A percentile compares a stretch with the other conserved stretches of the same genome.
phyloP scores from a whole-genome alignment of 2,329 filamentous ascomycete genomes.

The Alternaria panax region DNA sequence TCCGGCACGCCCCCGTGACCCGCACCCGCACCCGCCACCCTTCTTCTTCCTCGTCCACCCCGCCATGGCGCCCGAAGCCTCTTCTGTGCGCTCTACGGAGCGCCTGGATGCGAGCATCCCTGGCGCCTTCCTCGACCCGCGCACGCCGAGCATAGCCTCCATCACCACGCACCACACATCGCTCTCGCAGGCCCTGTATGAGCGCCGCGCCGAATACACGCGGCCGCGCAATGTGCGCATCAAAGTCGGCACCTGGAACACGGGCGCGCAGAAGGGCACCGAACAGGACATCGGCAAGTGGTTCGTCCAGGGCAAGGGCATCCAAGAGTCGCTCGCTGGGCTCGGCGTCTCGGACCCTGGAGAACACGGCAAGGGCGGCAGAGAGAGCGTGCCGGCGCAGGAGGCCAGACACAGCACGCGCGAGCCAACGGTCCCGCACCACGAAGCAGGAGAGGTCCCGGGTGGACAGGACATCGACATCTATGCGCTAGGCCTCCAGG shows the following conservation, averaged over 20 bases:
- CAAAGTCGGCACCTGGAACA: conserved; percentile 96
- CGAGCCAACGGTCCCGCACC: conserved; percentile 53
- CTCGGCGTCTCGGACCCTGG: conserved; percentile 47
- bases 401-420: conserved; percentile 56
- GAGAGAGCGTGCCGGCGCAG: conserved; percentile 57
- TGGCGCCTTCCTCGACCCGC: conserved; percentile 56
- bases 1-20: neutral
- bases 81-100: conserved; percentile 36
- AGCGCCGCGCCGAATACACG: conserved; percentile 80
- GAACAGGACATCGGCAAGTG: conserved; percentile 88
- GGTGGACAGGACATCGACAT: conserved; percentile 78
- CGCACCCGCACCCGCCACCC: neutral
- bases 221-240: conserved; percentile 76
- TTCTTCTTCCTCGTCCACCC: conserved; percentile 17
- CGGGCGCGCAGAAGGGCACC: conserved; percentile 81
- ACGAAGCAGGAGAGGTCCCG: conserved; percentile 58
- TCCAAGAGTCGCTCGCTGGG: conserved; percentile 69
- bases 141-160: conserved; percentile 29
- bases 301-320: conserved; percentile 81
- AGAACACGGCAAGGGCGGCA: conserved; percentile 44
- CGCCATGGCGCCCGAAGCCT: conserved; percentile 38
- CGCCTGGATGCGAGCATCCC: conserved; percentile 56
- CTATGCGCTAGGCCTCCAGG: conserved; percentile 90
- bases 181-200: conserved; percentile 68
- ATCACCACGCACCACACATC: conserved; percentile 53